A percentile compares a stretch with the other conserved stretches of the same genome.
These are phyloP conservation scores for Knoxdaviesia proteae DNA, from an alignment of 2,329 filamentous ascomycete species.

Conservation along the genomic window DNA sequence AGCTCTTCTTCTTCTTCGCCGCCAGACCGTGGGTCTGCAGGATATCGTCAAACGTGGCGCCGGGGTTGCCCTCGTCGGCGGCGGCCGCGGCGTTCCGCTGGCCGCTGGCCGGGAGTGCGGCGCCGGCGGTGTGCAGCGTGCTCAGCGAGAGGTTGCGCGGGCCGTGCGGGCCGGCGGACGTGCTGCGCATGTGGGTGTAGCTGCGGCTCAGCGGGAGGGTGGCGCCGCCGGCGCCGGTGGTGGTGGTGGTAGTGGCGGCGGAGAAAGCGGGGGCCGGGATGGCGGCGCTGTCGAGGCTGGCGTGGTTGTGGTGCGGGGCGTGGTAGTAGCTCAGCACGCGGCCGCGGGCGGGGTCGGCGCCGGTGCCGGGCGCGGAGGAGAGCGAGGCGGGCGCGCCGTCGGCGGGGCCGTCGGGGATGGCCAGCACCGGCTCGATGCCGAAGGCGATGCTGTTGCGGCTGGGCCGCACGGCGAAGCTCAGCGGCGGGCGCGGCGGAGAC, in stretches of 20 bases:
- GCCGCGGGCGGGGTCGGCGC: slow-evolving; percentile 1
- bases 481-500: slow-evolving; percentile 13
- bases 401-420: neutral
- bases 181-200: slow-evolving; percentile 11
- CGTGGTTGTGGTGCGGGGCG: neutral
- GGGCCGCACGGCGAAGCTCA: slow-evolving; percentile 8
- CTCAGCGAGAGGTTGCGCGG: too few species aligned
- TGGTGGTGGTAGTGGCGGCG: slow-evolving; percentile 1
- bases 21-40: slow-evolving; percentile 14
- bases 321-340: neutral
- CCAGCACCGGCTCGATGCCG: slow-evolving; percentile 18
- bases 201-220: slow-evolving; percentile 4
- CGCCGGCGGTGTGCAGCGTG: slow-evolving; percentile 8
- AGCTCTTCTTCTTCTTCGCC: slow-evolving; percentile 19
- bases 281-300: slow-evolving; percentile 4
- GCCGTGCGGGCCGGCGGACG: slow-evolving; percentile 5
- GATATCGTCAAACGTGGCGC: slow-evolving; percentile 28
- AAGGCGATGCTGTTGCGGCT: slow-evolving; percentile 21
- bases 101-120: slow-evolving; percentile 10
- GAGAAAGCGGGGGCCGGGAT: neutral
- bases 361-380: neutral
- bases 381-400: slow-evolving; percentile 2
- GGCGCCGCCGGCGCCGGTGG: neutral
- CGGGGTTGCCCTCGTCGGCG: slow-evolving; percentile 9
- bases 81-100: slow-evolving; percentile 6